Conservation (phyloP, 2,329 filamentous ascomycete genomes). For the Sporothrix curviconia region DNA sequence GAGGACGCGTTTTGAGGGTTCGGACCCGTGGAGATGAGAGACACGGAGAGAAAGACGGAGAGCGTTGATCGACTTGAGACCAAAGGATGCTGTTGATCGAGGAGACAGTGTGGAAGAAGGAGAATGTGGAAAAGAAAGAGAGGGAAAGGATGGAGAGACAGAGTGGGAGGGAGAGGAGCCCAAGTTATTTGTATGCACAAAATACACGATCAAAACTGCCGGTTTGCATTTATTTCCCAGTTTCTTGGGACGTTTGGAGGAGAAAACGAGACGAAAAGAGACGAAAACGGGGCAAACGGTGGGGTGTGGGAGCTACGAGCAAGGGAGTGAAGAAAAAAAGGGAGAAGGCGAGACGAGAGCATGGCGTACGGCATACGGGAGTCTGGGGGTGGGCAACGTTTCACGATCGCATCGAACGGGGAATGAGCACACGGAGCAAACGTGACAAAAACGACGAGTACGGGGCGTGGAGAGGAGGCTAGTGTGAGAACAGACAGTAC, state of each 20-base stretch:
- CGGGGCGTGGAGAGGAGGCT: neutral
- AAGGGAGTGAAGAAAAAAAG: neutral
- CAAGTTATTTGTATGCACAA: constrained; percentile 3
- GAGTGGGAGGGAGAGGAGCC: neutral
- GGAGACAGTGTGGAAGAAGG: too few species aligned
- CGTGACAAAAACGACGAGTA: neutral
- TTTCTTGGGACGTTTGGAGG: neutral
- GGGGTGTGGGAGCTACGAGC: neutral
- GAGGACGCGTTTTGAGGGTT: too few species aligned
- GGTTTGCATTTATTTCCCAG: neutral
- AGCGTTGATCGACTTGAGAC: too few species aligned
- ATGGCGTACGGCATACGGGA: too few species aligned
- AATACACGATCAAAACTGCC: too few species aligned
- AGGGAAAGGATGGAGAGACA: neutral
- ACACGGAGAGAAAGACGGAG: neutral
- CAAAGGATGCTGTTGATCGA: too few species aligned
- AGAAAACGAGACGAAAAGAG: neutral
- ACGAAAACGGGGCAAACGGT: neutral
- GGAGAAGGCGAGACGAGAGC: neutral
- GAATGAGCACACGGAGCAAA: neutral
- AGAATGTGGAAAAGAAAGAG: neutral
- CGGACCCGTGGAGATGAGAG: too few species aligned
- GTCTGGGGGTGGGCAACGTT: too few species aligned
- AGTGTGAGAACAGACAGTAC: neutral
- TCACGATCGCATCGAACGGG: constrained; percentile 1